Evolutionary conservation across 163 green algal genomes (phyloP).

Genomic region (Chlorella variabilis): DNA sequence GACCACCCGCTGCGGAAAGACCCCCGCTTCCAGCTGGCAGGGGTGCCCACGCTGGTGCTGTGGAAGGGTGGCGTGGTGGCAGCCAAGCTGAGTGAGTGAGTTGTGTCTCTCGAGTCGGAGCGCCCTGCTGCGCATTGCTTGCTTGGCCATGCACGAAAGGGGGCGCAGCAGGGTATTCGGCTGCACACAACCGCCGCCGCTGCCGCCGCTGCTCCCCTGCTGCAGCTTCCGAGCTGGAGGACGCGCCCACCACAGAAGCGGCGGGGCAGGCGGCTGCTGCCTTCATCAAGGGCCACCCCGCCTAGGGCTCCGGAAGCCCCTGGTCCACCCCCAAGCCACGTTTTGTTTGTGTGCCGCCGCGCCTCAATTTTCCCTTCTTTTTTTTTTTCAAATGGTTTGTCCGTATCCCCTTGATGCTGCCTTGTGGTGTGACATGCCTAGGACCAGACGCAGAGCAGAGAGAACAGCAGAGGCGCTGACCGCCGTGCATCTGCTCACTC

Average conservation of each 20-base stretch:
- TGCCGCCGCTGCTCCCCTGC: background rate
- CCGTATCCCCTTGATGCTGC: too few relatives aligned
- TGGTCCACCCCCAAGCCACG: too few relatives aligned
- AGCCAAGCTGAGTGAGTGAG: constrained; percentile 26
- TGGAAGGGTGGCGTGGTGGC: constrained; percentile 7
- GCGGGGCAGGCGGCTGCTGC: background rate
- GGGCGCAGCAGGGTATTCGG: too few relatives aligned
- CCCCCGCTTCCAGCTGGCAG: constrained; percentile 22
- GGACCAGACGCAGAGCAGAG: too few relatives aligned
- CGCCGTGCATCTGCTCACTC: background rate
- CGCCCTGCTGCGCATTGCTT: too few relatives aligned
- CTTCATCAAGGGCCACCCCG: background rate
- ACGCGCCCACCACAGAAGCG: background rate
- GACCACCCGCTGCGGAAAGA: constrained; percentile 22
- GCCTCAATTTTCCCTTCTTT: too few relatives aligned
- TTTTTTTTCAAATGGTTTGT: too few relatives aligned
- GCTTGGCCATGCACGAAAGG: too few relatives aligned
- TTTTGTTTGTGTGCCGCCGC: too few relatives aligned
- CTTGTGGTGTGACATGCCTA: too few relatives aligned
- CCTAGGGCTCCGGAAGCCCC: background rate
- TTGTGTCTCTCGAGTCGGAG: too few relatives aligned
- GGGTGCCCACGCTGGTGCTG: constrained; percentile 16
- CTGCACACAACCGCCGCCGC: background rate
- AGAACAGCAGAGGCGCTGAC: too few relatives aligned
- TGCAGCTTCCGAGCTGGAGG: constrained; percentile 16